phyloP scores from a whole-genome alignment of 495 filamentous ascomycete genomes.

The Penicillium fimorum region DNA sequence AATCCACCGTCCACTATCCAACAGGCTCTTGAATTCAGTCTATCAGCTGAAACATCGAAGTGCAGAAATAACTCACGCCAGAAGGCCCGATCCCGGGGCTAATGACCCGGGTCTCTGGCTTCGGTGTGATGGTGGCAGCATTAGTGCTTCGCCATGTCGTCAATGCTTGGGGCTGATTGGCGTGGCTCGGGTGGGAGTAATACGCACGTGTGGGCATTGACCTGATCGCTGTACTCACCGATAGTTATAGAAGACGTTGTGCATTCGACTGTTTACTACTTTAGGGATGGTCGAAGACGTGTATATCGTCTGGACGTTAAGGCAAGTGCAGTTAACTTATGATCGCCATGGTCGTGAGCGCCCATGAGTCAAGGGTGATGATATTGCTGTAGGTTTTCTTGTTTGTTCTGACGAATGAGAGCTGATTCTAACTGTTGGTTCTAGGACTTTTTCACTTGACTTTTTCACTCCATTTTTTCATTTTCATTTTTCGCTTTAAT shows the following conservation, averaged over 20 bases:
- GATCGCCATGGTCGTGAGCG: conserved; percentile 10
- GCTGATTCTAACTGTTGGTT: conserved; percentile 2
- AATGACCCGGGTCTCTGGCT: conserved; percentile 18
- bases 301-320: background rate
- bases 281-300: background rate
- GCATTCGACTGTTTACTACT: background rate
- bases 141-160: conserved; percentile 17
- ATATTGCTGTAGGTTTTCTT: background rate
- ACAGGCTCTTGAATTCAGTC: background rate
- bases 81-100: conserved; percentile 15
- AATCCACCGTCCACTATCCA: background rate
- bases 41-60: conserved; percentile 1
- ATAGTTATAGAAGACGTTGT: conserved; percentile 1
- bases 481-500: background rate
- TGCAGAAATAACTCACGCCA: conserved; percentile 5
- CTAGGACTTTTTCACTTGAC: background rate
- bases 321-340: background rate
- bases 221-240: background rate
- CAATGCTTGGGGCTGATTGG: conserved; percentile 21
- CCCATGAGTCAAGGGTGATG: background rate
- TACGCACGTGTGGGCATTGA: background rate
- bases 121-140: conserved; percentile 26
- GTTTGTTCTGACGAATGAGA: conserved; percentile 2
- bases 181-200: background rate
- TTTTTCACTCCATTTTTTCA: background rate